These are phyloP conservation scores for Plantago elongata DNA, from an alignment of 257 asterid species.

Conservation along the genomic window DNA sequence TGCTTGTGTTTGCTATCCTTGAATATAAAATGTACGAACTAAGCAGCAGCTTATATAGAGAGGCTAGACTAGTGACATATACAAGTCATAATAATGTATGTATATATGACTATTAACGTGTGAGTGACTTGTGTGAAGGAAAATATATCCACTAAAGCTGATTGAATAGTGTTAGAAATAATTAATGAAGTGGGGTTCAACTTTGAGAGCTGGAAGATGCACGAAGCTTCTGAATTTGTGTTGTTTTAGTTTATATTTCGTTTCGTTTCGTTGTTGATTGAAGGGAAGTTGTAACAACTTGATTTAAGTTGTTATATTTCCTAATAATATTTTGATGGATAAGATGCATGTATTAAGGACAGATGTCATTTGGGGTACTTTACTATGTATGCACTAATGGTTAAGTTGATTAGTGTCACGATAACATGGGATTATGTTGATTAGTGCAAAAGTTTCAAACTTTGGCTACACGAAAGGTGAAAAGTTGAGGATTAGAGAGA, in stretches of 20 bases:
- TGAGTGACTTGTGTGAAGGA: slow-evolving; percentile 5
- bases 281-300: no score
- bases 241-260: background rate
- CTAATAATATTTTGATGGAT: no score
- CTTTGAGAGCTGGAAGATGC: slow-evolving; percentile 16
- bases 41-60: no score
- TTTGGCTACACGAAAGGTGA: slow-evolving; percentile 2
- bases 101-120: background rate
- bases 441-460: background rate
- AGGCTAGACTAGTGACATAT: background rate
- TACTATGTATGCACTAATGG: no score
- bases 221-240: slow-evolving; percentile 26
- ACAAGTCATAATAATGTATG: background rate
- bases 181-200: slow-evolving; percentile 26
- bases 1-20: no score
- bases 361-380: no score
- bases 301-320: no score
- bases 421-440: background rate
- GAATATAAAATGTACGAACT: no score
- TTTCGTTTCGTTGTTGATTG: background rate
- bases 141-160: slow-evolving; percentile 2
- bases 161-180: background rate
- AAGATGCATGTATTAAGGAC: no score
- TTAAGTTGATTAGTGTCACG: background rate
- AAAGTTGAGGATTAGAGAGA: background rate